Percentiles rank a stretch among this genome's conserved stretches.
Conservation (phyloP, 257 asterid species). For the Solanum virginianum region DNA sequence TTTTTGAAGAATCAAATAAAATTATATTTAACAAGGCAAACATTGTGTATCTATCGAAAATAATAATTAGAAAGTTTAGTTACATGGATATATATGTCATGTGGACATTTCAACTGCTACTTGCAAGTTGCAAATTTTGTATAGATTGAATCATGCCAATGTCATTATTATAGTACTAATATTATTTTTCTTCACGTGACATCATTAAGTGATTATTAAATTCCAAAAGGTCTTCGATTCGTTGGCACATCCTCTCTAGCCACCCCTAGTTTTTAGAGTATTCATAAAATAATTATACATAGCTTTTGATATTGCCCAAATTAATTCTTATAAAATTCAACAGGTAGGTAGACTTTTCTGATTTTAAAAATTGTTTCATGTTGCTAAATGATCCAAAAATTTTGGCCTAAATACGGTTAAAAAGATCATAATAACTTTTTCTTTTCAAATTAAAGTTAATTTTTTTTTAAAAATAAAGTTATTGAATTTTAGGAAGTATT, state of each 20-base stretch:
- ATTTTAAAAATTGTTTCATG: neutral
- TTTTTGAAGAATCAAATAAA: neutral
- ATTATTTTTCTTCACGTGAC: neutral
- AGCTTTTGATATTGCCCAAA: neutral
- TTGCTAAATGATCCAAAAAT: too few species aligned
- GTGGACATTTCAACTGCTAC: neutral
- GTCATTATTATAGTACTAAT: neutral
- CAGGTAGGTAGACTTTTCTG: neutral
- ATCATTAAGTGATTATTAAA: neutral
- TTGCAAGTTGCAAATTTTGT: neutral
- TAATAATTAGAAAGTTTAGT: neutral
- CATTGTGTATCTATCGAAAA: neutral
- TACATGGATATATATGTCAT: neutral
- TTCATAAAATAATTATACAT: neutral
- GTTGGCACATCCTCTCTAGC: neutral
- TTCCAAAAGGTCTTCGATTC: neutral
- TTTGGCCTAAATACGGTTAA: accelerated
- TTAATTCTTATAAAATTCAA: neutral
- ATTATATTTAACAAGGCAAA: neutral
- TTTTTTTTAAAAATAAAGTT: too few species aligned
- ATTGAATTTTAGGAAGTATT: too few species aligned
- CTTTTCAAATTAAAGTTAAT: too few species aligned
- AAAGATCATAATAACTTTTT: too few species aligned
- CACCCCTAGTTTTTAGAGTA: neutral
- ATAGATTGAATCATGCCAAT: neutral